A percentile compares a stretch with the other conserved stretches of the same genome.
These are phyloP conservation scores for Aspergillus quadricinctus DNA, from an alignment of 2,329 filamentous ascomycete species.

Conservation along the genomic window DNA sequence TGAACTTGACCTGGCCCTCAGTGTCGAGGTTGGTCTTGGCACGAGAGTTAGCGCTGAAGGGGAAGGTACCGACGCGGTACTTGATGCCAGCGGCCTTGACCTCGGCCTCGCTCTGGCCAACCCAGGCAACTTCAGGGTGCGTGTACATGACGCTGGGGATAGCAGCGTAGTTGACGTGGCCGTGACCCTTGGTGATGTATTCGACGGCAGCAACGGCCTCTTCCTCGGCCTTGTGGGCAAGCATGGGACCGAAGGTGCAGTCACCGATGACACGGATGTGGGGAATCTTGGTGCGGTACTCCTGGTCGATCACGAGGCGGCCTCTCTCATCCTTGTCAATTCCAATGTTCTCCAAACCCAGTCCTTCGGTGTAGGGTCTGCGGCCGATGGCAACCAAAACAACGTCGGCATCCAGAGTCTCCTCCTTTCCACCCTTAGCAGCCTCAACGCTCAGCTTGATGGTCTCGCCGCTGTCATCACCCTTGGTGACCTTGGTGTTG, in stretches of 20 bases:
- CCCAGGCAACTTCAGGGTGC: slow-evolving; percentile 96
- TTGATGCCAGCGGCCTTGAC: slow-evolving; percentile 84
- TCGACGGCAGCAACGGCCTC: slow-evolving; percentile 92
- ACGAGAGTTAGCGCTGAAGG: slow-evolving; percentile 95
- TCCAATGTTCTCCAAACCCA: slow-evolving; percentile 90
- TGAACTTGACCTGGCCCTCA: slow-evolving; percentile 94
- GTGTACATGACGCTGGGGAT: slow-evolving; percentile 99
- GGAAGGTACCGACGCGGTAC: slow-evolving; percentile 91
- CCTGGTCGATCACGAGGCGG: slow-evolving; percentile 93
- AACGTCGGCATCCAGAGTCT: slow-evolving; percentile 88
- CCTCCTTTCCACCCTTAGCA: slow-evolving; percentile 92
- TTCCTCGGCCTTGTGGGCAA: slow-evolving; percentile 99
- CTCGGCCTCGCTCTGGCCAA: slow-evolving; percentile 95
- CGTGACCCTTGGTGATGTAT: slow-evolving; percentile 96
- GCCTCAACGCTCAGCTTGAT: slow-evolving; percentile 83
- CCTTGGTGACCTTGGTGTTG: slow-evolving; percentile 87
- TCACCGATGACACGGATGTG: slow-evolving; percentile 97
- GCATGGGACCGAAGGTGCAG: slow-evolving; percentile 95
- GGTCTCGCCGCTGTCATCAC: slow-evolving; percentile 72
- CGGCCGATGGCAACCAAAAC: slow-evolving; percentile 96
- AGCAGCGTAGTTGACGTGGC: slow-evolving; percentile 97
- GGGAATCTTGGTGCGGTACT: slow-evolving; percentile 95
- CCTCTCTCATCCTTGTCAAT: slow-evolving; percentile 73
- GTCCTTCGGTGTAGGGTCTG: slow-evolving; percentile 85
- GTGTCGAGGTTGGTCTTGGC: slow-evolving; percentile 98